Conservation (phyloP, 129 eudicot genomes). For the Gnaphalium uliginosum region DNA sequence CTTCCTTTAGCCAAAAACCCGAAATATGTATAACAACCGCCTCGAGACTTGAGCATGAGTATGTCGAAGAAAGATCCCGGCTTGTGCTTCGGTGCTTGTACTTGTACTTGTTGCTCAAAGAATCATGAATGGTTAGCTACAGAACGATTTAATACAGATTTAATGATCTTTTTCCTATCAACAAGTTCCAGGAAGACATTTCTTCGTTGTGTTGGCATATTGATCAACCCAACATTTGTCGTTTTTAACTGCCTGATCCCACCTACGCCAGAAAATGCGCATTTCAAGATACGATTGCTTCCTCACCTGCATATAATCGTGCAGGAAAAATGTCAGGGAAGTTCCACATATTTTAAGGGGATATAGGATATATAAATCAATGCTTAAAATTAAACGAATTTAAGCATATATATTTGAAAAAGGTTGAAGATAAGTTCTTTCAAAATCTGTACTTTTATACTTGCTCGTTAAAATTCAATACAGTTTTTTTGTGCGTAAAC, state of each 20-base stretch:
- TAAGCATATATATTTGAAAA: background rate
- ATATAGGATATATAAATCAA: background rate
- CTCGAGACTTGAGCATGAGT: background rate
- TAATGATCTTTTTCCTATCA: background rate
- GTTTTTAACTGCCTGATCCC: slow-evolving; percentile 60
- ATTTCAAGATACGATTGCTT: slow-evolving; percentile 70
- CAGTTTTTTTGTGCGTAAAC: background rate
- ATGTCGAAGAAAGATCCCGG: background rate
- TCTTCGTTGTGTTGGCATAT: slow-evolving; percentile 26
- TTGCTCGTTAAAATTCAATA: background rate
- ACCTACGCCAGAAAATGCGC: slow-evolving; percentile 62
- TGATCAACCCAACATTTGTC: slow-evolving; percentile 86
- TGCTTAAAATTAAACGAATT: too few relatives aligned
- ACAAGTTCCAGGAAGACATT: slow-evolving; percentile 14
- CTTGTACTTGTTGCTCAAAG: background rate
- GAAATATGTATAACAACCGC: background rate
- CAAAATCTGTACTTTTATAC: background rate
- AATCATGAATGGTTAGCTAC: slow-evolving; percentile 16
- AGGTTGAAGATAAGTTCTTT: background rate
- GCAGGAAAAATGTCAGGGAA: background rate
- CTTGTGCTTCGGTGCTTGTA: background rate
- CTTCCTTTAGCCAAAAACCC: slow-evolving; percentile 9
- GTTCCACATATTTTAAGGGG: background rate
- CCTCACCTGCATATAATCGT: slow-evolving; percentile 55
- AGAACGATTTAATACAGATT: background rate